Percentiles rank a stretch among this genome's conserved stretches.
Conservation (phyloP, 116 monocot species). For the Zostera marina region DNA sequence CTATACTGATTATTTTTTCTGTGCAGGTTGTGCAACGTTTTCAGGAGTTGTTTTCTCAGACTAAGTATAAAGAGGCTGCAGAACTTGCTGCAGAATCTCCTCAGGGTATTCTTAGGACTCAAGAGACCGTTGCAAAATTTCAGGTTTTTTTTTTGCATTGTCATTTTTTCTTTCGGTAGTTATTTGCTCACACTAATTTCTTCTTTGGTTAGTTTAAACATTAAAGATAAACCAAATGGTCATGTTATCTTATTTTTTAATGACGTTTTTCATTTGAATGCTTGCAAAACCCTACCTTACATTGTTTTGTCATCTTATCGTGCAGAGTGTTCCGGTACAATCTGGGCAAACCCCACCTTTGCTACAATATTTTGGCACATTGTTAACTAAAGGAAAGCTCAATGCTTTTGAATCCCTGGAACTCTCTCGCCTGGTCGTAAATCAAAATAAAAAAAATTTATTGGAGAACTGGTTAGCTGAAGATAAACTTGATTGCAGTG, state of each 20-base stretch:
- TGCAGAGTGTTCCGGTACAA: conserved; percentile 90
- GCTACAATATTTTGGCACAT: conserved; percentile 94
- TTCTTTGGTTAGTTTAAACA: no score
- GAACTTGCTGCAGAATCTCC: conserved; percentile 99
- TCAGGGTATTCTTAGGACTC: conserved; percentile 87
- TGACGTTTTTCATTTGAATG: not conserved
- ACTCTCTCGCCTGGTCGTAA: conserved; percentile 93
- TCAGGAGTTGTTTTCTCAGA: conserved; percentile 93
- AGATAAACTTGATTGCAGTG: conserved; percentile 98
- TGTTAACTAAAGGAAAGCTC: conserved; percentile 87
- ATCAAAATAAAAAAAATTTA: conserved; percentile 98
- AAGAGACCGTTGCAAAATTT: conserved; percentile 98
- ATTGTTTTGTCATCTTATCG: not conserved
- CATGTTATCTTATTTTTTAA: not conserved
- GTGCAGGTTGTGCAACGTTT: conserved; percentile 93
- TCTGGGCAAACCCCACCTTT: conserved; percentile 95
- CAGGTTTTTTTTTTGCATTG: conserved; percentile 35
- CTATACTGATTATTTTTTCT: not conserved
- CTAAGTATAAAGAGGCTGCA: conserved; percentile 98
- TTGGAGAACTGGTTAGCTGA: conserved; percentile 99
- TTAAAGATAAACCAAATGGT: not conserved
- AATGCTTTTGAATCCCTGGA: conserved; percentile 94
- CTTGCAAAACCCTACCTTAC: not conserved
- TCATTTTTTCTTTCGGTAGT: not conserved
- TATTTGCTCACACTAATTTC: not conserved